Conservation (phyloP, 2,329 filamentous ascomycete genomes). For the Pseudocercospora cruenta region DNA sequence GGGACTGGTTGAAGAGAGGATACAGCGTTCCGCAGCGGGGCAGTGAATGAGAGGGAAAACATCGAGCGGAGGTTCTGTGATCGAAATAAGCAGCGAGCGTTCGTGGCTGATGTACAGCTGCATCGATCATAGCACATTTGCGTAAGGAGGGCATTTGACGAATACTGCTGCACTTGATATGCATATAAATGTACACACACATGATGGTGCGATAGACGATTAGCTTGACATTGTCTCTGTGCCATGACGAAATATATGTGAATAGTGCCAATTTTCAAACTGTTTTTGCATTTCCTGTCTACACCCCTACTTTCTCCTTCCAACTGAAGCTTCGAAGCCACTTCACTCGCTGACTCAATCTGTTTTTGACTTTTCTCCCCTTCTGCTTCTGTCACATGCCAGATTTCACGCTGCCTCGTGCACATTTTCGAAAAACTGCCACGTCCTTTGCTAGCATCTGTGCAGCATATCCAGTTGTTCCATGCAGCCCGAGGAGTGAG, state of each 20-base stretch:
- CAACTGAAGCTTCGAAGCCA: constrained; percentile 5
- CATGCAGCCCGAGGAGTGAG: neutral
- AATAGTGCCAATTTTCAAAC: neutral
- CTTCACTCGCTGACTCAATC: constrained; percentile 3
- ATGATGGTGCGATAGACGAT: neutral
- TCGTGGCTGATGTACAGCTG: neutral
- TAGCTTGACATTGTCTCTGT: neutral
- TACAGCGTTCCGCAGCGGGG: no score
- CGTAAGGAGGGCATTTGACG: neutral
- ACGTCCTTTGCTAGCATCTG: neutral
- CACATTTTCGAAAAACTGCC: neutral
- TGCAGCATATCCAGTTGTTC: neutral
- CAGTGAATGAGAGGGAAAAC: no score
- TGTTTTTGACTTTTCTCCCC: neutral
- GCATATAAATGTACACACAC: neutral
- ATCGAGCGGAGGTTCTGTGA: no score
- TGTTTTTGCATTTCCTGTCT: neutral
- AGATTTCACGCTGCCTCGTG: neutral
- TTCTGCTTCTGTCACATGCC: neutral
- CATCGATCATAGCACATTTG: neutral
- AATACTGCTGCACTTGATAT: neutral
- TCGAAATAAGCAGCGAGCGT: neutral
- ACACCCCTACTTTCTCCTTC: neutral
- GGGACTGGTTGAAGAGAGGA: constrained; percentile 17
- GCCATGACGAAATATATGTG: neutral